Evolutionary conservation across 495 filamentous ascomycete genomes (phyloP).

Genomic region (Daldinia childiae): DNA sequence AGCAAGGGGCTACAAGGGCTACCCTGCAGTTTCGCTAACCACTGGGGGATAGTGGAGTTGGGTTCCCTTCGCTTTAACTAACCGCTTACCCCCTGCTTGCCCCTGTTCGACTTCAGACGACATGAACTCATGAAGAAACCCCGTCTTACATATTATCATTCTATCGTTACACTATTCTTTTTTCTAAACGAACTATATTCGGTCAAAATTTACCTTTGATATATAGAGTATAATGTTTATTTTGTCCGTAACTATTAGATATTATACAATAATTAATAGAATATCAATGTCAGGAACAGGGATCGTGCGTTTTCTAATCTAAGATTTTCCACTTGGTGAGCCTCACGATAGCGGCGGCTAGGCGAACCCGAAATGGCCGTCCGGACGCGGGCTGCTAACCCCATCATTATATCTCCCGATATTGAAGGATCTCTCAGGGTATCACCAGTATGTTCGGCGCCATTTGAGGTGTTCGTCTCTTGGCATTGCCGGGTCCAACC

Average conservation of each 20-base stretch:
- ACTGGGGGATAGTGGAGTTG: slow-evolving; percentile 22
- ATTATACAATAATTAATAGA: too few relatives aligned
- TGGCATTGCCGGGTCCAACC: slow-evolving; percentile 12
- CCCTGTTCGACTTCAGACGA: slow-evolving; percentile 33
- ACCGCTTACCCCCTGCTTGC: slow-evolving; percentile 16
- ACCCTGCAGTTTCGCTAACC: slow-evolving; percentile 37
- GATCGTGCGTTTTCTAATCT: neutral
- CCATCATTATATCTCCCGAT: slow-evolving; percentile 17
- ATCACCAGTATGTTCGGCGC: slow-evolving; percentile 2
- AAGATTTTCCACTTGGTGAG: slow-evolving; percentile 13
- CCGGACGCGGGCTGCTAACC: slow-evolving; percentile 5
- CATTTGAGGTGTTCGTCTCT: slow-evolving; percentile 21
- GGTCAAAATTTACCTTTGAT: neutral
- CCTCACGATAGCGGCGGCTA: slow-evolving; percentile 35
- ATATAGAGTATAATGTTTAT: neutral
- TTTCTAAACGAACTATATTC: neutral
- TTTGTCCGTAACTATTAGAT: too few relatives aligned
- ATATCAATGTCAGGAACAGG: neutral
- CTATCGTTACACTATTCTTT: neutral
- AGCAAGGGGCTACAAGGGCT: slow-evolving; percentile 6
- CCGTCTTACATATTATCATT: slow-evolving; percentile 9
- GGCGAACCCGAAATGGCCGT: slow-evolving; percentile 6
- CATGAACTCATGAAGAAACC: slow-evolving; percentile 7
- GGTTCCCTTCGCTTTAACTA: slow-evolving; percentile 24
- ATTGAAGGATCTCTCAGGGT: slow-evolving; percentile 28